Base-by-base conservation (phyloP, 345 rosid species). In the Combretum micranthum region DNA sequence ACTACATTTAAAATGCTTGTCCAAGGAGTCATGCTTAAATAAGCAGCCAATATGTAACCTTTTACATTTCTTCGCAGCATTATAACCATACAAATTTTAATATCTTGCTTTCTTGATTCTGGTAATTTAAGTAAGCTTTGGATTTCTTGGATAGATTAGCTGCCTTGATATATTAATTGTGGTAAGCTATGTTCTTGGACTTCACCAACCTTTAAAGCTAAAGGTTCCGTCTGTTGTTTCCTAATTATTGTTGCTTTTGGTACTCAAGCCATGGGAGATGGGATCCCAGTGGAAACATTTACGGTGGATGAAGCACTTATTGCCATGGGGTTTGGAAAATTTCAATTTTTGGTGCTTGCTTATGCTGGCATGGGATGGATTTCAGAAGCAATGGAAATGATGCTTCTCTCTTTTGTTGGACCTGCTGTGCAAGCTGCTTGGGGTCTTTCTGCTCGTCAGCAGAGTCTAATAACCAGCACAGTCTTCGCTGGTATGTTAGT, bases 331-430 rank as follows among this genome's bases (percentile, higher is more conserved):
- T 91, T 91, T 64, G 98, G 98, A 39, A 91, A 85, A 63, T 91
- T 82, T 59, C 98, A 91, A 55, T 42, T 60, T 7, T 66, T 70
- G 46, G 81, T 91, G 48, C 85, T 88, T 56, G 85, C 81, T 52
- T 91, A 91, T 62, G 90, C 96, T 55, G 98, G 96, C 62, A 79
- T 91, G 92, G 98, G 84, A 52, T 84, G 84, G 98, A 26, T 82
- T 62, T 90, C 88, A 10, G 98, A 91, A 57, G 98, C 98, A 4
- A 91, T 91, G 98, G 96, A 91, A 65, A 77, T 88, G 88, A 91
- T 91, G 98, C 87, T 91, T 21, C 90, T 91, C 32, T 91, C 96
- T 20, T 88, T 82, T 64, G 63, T 91, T 2, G 98, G 98, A 48
- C 90, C 96, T 20, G 89, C 88, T 42, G 87, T 91, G 57, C 81